Evolutionary conservation across 805 yeast genomes (phyloP), one percentile per base, ranked within the genome.

Genomic region (Starmera amethionina): DNA sequence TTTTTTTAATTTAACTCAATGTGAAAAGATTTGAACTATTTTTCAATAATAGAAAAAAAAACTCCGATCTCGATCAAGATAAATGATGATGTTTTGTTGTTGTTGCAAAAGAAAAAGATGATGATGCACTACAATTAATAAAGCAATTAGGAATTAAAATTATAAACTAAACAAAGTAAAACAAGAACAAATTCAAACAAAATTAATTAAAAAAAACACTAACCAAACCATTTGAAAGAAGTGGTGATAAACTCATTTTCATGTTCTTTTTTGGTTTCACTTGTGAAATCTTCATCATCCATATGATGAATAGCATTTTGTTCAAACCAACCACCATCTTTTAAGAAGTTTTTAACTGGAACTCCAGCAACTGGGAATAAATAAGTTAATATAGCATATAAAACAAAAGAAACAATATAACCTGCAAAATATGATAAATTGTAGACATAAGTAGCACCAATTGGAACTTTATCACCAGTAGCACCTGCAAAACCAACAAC

Each of bases 401-500:
- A 65, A 4, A 68, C 34, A 42, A 72, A 73, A 0, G 94, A 67
- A 2, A 74, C 58, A 31, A 76, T 52, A 60, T 81, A 85, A 1
- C 96, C 96, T 43, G 81, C 71, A 48, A 87, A 78, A 66, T 79
- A 87, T 58, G 81, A 82, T 50, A 87, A 63, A 45, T 79, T 65
- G 65, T 83, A 87, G 36, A 87, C 75, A 42, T 75, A 68, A 43
- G 76, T 73, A 10, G 95, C 95, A 29, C 90, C 95, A 36, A 65
- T 63, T 27, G 95, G 94, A 13, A 86, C 94, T 44, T 67, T 71
- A n/a, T 78, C 73, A 32, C 80, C 84, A 19, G 84, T 77, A 9
- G 88, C 87, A 46, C 95, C 87, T 7, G 81, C 90, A 51, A 87
- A 87, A 2, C 96, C 96, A 16, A 82, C 82, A 54, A 87, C 79